Conservation (phyloP, 1,284 basidiomycete genomes). For the Microbotryum scabiosae region DNA sequence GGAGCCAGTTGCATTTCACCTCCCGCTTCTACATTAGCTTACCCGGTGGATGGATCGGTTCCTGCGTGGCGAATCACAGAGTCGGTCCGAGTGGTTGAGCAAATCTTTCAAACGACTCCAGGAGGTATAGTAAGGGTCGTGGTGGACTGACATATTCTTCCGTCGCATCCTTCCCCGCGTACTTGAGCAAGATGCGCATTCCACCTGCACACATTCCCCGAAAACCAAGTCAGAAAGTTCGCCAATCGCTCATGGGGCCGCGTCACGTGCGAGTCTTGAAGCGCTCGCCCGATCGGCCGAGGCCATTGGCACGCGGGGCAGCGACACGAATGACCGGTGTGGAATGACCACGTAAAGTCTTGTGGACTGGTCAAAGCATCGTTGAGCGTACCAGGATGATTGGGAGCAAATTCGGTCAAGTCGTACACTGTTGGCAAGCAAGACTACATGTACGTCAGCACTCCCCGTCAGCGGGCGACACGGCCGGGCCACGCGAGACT, state of each 20-base stretch:
- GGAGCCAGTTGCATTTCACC: too few relatives aligned
- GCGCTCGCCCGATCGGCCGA: neutral
- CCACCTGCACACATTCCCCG: constrained; percentile 19
- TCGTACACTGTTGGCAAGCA: constrained; percentile 1
- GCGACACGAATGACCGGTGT: neutral
- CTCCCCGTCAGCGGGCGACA: neutral
- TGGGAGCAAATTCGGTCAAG: neutral
- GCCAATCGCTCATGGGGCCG: neutral
- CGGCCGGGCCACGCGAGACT: neutral
- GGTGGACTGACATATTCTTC: constrained; percentile 14
- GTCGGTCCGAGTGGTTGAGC: neutral
- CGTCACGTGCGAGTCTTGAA: constrained; percentile 13
- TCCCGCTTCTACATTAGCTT: neutral
- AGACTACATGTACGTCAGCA: neutral
- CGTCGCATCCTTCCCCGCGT: constrained; percentile 32
- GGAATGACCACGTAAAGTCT: constrained; percentile 31
- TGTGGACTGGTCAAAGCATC: constrained; percentile 63
- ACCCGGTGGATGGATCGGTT: constrained; percentile 15
- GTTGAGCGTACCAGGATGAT: neutral
- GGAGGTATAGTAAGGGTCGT: neutral
- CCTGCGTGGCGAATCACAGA: neutral
- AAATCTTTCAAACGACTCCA: neutral
- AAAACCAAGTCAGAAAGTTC: neutral
- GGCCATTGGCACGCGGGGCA: neutral
- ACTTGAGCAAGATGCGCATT: constrained; percentile 24